Evolutionary conservation across 805 yeast species (phyloP).

Genomic region (Lachancea dasiensis): DNA sequence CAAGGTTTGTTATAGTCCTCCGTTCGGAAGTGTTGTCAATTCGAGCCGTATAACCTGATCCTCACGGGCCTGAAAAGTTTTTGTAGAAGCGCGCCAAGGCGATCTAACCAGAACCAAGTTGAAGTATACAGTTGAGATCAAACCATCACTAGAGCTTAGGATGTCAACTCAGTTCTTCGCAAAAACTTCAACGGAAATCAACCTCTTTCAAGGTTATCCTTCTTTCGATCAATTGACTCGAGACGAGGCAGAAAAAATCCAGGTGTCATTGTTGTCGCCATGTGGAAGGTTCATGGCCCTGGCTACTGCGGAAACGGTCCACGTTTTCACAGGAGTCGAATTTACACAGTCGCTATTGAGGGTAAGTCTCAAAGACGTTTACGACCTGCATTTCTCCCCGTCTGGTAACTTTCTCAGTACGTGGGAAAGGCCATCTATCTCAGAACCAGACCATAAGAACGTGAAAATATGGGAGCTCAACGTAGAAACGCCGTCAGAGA

Average conservation of each 20-base stretch:
- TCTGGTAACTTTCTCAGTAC: constrained; percentile 73
- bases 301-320: constrained; percentile 25
- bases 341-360: constrained; percentile 20
- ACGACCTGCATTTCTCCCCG: constrained; percentile 86
- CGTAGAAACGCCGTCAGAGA: constrained; percentile 37
- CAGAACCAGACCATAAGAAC: constrained; percentile 69
- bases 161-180: constrained; percentile 34
- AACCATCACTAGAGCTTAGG: constrained; percentile 23
- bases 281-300: constrained; percentile 33
- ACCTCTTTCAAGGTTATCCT: constrained; percentile 33
- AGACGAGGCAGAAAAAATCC: constrained; percentile 8
- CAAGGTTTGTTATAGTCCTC: no score
- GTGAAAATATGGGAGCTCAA: constrained; percentile 66
- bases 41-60: no score
- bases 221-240: constrained; percentile 13
- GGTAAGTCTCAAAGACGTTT: constrained; percentile 52
- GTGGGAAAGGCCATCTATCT: constrained; percentile 83
- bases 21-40: no score
- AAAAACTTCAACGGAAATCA: constrained; percentile 32
- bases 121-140: background rate
- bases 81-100: no score
- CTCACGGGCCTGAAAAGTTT: no score
- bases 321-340: constrained; percentile 25
- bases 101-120: background rate
- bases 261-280: constrained; percentile 29